A percentile compares a stretch with the other conserved stretches of the same genome.
These are phyloP conservation scores for Scedosporium minutisporum DNA, from an alignment of 2,329 filamentous ascomycete genomes.

Conservation along the genomic window DNA sequence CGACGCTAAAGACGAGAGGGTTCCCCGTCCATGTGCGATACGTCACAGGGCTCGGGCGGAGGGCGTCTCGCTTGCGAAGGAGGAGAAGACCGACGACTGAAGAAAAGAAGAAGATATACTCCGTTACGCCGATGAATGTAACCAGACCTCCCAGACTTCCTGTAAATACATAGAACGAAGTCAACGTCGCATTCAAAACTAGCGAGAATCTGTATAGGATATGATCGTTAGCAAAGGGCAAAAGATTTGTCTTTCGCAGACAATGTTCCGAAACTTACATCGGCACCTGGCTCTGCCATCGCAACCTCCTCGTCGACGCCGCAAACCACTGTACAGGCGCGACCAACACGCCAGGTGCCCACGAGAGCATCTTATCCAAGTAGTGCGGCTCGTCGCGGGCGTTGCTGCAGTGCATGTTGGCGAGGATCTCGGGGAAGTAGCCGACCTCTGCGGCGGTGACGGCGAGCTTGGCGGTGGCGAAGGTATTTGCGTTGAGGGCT, in stretches of 20 bases:
- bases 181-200: constrained; percentile 67
- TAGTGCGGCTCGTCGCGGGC: constrained; percentile 27
- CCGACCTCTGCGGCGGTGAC: constrained; percentile 94
- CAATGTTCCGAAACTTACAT: constrained; percentile 10
- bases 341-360: constrained; percentile 12
- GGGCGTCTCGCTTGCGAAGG: constrained; percentile 75
- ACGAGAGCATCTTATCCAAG: constrained; percentile 12
- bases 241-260: not conserved
- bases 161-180: constrained; percentile 66
- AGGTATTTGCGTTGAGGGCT: constrained; percentile 89
- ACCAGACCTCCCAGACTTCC: constrained; percentile 87
- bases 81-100: constrained; percentile 90
- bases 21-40: constrained; percentile 96
- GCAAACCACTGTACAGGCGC: constrained; percentile 12
- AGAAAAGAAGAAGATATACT: constrained; percentile 94
- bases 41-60: constrained; percentile 61
- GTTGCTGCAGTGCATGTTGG: constrained; percentile 62
- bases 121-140: constrained; percentile 95
- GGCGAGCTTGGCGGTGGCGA: constrained; percentile 83
- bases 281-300: constrained; percentile 13
- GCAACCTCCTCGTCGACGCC: constrained; percentile 14
- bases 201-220: constrained; percentile 46
- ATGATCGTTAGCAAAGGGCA: constrained; percentile 6
- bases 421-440: constrained; percentile 80
- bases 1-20: constrained; percentile 96